These are phyloP conservation scores for Chlorophyllum brunneum DNA, from an alignment of 768 basidiomycete species.

Conservation along the genomic window DNA sequence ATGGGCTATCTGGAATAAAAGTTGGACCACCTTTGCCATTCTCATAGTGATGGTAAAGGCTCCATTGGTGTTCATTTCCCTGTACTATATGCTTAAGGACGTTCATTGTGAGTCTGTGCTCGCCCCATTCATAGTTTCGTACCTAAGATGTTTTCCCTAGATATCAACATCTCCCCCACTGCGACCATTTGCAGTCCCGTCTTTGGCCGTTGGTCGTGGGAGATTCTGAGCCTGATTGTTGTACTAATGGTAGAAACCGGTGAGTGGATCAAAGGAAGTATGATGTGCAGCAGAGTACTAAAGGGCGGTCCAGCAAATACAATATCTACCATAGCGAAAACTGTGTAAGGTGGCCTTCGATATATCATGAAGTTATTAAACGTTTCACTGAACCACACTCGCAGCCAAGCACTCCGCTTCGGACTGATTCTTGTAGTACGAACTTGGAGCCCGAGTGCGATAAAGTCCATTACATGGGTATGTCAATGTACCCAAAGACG, in stretches of 20 bases:
- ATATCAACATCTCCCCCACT: neutral
- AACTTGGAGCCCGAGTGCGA: too few species aligned
- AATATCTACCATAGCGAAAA: neutral
- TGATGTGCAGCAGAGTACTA: neutral
- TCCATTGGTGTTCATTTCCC: neutral
- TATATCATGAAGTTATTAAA: neutral
- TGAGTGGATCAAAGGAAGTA: neutral
- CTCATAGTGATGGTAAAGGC: neutral
- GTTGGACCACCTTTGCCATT: neutral
- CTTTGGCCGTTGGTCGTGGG: neutral
- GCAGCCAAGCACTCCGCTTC: slow-evolving; percentile 3
- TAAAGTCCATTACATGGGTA: slow-evolving; percentile 5
- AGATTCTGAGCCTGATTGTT: neutral
- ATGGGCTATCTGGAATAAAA: slow-evolving; percentile 4
- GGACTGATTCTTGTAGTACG: slow-evolving; percentile 1
- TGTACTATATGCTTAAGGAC: neutral
- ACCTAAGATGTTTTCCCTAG: neutral
- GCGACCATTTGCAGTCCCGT: neutral
- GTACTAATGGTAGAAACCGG: neutral
- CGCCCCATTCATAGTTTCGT: too few species aligned
- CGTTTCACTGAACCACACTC: neutral
- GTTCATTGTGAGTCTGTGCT: neutral
- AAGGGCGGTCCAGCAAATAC: neutral
- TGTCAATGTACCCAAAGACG: neutral
- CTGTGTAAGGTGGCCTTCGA: neutral